Evolutionary conservation across 1,284 basidiomycete species (phyloP), one percentile per base, ranked within the genome.

Genomic region (Rhodotorula sp.): DNA sequence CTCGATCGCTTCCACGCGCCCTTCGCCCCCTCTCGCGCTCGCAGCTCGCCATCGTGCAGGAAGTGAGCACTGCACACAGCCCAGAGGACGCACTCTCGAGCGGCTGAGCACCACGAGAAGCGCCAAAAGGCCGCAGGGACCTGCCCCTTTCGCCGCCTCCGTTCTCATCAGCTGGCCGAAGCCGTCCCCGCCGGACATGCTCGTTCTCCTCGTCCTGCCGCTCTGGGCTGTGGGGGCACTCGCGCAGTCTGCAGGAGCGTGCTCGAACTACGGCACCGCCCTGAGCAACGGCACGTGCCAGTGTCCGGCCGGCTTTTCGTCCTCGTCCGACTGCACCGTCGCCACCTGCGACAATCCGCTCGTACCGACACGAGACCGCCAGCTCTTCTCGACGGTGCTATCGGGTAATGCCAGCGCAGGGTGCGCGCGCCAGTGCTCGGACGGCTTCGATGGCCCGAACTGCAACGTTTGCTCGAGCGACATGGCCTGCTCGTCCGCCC

Each of bases 291-390:
- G 65, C 17, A 70, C 55, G 8, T 77, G 75, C 61, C 17, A 21
- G 27, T 77, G 75, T 34, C 74, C 75, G 13, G 46, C 67, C 14
- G 73, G 73, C 4, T 62, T 72, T 53, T 66, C 62, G 8, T 53
- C 61, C 52, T 65, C 64, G 19, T n/a, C 27, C 34, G 49, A 55
- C 58, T 77, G 75, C 46, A 34, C 34, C 21, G 2, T 8, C 2
- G 59, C 68, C 4, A 23, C 60, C 13, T 79, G 78, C 70, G 67
- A 66, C 56, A 76, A 77, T 55, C 74, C 77, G 3, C 64, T 79
- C 55, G 42, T 67, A 42, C 17, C 45, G 17, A 59, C 61, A 7
- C 27, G 58, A 19, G 42, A 63, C 25, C 68, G 78, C 9, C 50
- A 74, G 25, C 4, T 56, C 12, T 72, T 78, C 61, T 54, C 63